A percentile compares a stretch with the other conserved stretches of the same genome.
These are phyloP conservation scores for Arthrobotrys conoides DNA, from an alignment of 2,329 filamentous ascomycete species.

Conservation along the genomic window DNA sequence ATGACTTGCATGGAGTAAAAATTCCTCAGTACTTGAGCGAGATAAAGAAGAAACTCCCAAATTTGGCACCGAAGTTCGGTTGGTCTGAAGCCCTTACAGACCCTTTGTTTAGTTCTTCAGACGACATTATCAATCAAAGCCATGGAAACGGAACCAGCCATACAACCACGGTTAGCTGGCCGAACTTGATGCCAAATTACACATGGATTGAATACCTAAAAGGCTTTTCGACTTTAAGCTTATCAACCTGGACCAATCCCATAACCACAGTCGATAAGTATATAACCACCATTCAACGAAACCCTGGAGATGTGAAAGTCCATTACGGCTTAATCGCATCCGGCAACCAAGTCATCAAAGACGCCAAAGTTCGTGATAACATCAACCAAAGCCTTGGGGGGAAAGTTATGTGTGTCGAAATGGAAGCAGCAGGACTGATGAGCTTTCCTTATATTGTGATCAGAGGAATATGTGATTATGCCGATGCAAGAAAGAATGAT, in stretches of 20 bases:
- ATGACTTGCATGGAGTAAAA: slow-evolving; percentile 59
- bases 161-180: background rate
- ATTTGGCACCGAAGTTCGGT: background rate
- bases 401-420: slow-evolving; percentile 23
- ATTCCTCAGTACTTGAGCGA: slow-evolving; percentile 61
- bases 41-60: slow-evolving; percentile 58
- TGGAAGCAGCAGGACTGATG: slow-evolving; percentile 37
- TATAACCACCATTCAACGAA: background rate
- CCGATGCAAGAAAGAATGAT: slow-evolving; percentile 7
- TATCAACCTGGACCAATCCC: background rate
- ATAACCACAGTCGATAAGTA: background rate
- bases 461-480: slow-evolving; percentile 21
- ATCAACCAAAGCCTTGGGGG: slow-evolving; percentile 12
- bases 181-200: background rate
- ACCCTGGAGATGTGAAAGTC: slow-evolving; percentile 1
- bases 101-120: background rate
- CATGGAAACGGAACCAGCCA: background rate
- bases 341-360: slow-evolving; percentile 36
- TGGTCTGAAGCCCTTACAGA: slow-evolving; percentile 9
- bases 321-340: slow-evolving; percentile 46
- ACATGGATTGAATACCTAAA: slow-evolving; percentile 4
- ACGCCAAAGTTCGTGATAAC: slow-evolving; percentile 7
- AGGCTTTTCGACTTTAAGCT: background rate
- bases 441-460: slow-evolving; percentile 53
- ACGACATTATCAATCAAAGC: background rate